Evolutionary conservation across 2,329 filamentous ascomycete genomes (phyloP), one percentile per base, ranked within the genome.

Genomic region (Fusarium pseudocircinatum): DNA sequence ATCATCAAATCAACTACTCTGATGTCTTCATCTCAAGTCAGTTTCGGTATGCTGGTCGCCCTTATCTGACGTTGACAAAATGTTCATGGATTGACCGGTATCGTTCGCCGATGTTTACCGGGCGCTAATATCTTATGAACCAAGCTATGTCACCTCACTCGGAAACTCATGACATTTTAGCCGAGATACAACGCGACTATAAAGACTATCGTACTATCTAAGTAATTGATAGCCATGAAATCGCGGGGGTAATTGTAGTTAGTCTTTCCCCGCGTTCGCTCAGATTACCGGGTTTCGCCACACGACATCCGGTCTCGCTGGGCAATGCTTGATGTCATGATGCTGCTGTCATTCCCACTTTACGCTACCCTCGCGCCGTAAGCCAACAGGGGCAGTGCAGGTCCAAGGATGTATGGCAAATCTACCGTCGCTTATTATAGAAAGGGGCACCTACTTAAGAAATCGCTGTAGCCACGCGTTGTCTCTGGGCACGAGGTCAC

Each of bases 271-370:
- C 58, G 61, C 58, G 4, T 20, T 32, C 61, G 61, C 43, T 37
- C 16, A 32, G 11, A 26, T 32, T 16, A 5, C 61, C 61, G 57
- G 59, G 22, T 20, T 62, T 63, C 36, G 61, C 61, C 61, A 62
- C 11, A 37, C 11, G 10, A 36, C 28, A 30, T 6, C 57, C 60
- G 60, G 30, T 28, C n/a, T 20, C 15, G 7, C 18, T 26, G 4
- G 4, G 7, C 6, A 26, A 4, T 49, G 12, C 16, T 34, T 11
- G 14, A n/a, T 4, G 14, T 40, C 32, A 22, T 30, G 20, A 49
- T 26, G 30, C 18, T n/a, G 37, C 15, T 24, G 6, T 11, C n/a
- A 15, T 18, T 22, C 15, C 42, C 14, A 62, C 4, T 6, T 36
- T 36, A 18, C 22, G 57, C 37, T 30, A 63, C 24, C 16, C 13